Conservation (phyloP, 2,329 filamentous ascomycete genomes). For the Diaporthe sp. region DNA sequence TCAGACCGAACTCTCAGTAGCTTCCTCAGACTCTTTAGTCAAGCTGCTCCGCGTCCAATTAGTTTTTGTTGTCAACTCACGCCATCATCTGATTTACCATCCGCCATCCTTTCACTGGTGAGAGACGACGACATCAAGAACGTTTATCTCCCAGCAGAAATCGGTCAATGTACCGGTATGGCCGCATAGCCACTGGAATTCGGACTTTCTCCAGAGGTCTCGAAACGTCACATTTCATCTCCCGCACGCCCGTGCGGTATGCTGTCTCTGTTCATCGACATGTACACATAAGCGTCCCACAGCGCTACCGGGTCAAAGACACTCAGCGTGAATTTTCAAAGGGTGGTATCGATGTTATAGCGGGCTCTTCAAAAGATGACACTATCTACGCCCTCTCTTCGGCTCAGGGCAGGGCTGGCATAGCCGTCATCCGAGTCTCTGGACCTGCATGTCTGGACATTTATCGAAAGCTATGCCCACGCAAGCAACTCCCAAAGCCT, state of each 20-base stretch:
- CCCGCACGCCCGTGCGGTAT: not conserved
- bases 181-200: conserved; percentile 31
- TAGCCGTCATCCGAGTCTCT: conserved; percentile 90
- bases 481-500: conserved; percentile 55
- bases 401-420: conserved; percentile 85
- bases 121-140: not conserved
- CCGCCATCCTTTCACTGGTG: not conserved
- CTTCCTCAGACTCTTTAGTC: not conserved
- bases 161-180: conserved; percentile 36
- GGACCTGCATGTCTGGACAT: conserved; percentile 79
- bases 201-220: not conserved
- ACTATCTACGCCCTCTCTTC: conserved; percentile 96
- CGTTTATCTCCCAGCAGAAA: not conserved
- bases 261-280: not conserved
- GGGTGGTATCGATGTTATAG: conserved; percentile 19
- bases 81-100: not conserved
- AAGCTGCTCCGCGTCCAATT: not conserved
- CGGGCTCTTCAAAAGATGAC: conserved; percentile 47
- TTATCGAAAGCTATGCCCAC: conserved; percentile 62
- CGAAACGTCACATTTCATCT: not conserved
- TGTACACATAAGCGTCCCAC: not conserved
- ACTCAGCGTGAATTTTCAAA: not conserved
- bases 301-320: not conserved
- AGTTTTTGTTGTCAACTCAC: not conserved
- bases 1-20: not conserved